Evolutionary conservation across 2,329 filamentous ascomycete species (phyloP).

Genomic region (Nemania diffusa): DNA sequence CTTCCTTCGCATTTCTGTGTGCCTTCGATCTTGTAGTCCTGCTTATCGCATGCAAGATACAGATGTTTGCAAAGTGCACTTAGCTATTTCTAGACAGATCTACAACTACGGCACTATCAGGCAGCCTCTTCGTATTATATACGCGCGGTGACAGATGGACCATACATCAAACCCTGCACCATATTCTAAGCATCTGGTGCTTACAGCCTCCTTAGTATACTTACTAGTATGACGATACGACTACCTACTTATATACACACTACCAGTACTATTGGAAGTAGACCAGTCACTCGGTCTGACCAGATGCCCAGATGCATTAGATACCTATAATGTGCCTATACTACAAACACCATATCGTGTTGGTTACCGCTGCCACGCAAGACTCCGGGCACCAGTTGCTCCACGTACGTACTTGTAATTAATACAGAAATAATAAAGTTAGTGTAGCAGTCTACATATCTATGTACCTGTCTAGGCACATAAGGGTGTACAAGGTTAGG

Average conservation of each 20-base stretch:
- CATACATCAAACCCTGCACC: too few species aligned
- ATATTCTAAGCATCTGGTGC: too few species aligned
- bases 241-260: too few species aligned
- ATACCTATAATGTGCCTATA: too few species aligned
- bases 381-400: slow-evolving; percentile 7
- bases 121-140: background rate
- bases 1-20: slow-evolving; percentile 3
- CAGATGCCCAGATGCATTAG: slow-evolving; percentile 16
- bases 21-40: slow-evolving; percentile 5
- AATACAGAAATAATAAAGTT: slow-evolving; percentile 1
- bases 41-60: slow-evolving; percentile 12
- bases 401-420: too few species aligned
- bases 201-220: too few species aligned
- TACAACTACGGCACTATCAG: background rate
- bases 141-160: too few species aligned
- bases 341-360: slow-evolving; percentile 14
- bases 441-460: background rate
- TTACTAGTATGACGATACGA: too few species aligned
- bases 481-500: too few species aligned
- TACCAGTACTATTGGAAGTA: too few species aligned
- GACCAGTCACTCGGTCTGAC: slow-evolving; percentile 33
- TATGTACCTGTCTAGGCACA: background rate
- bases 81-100: background rate
- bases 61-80: background rate
- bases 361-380: slow-evolving; percentile 23